These are phyloP conservation scores for Candida smagusa DNA, from an alignment of 1,139 yeast genomes.

Conservation along the genomic window DNA sequence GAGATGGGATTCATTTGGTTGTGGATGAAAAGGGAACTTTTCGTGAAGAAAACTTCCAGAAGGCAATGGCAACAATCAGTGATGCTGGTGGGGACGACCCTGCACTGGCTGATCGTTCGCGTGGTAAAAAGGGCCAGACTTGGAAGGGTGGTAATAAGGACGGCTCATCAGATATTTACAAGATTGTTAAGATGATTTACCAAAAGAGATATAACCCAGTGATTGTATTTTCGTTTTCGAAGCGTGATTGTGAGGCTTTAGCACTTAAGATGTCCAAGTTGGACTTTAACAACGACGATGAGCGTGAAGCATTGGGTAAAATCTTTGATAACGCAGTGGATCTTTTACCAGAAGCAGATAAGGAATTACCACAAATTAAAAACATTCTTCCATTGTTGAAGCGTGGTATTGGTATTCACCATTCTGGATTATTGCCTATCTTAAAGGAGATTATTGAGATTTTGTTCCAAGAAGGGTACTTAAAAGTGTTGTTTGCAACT, in stretches of 20 bases:
- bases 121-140: constrained; percentile 80
- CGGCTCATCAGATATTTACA: constrained; percentile 87
- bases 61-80: constrained; percentile 93
- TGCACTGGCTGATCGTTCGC: constrained; percentile 48
- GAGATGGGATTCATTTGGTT: constrained; percentile 94
- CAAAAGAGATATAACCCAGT: constrained; percentile 94
- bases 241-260: constrained; percentile 91
- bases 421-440: constrained; percentile 93
- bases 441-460: constrained; percentile 95
- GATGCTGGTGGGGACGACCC: constrained; percentile 86
- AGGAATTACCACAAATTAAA: constrained; percentile 90
- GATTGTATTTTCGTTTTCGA: constrained; percentile 93
- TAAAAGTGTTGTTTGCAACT: constrained; percentile 93
- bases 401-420: constrained; percentile 98
- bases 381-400: constrained; percentile 82
- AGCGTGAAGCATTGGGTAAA: constrained; percentile 82
- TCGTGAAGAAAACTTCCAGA: constrained; percentile 96
- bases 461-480: constrained; percentile 91
- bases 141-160: constrained; percentile 86
- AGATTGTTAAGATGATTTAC: constrained; percentile 97
- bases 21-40: constrained; percentile 96
- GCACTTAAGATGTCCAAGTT: constrained; percentile 94
- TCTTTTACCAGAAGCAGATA: constrained; percentile 83
- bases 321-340: constrained; percentile 88
- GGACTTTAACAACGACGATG: constrained; percentile 90